Percentiles rank a stretch among this genome's conserved stretches.
Conservation (phyloP, 1,284 basidiomycete species). For the Ceratobasidium sp. region DNA sequence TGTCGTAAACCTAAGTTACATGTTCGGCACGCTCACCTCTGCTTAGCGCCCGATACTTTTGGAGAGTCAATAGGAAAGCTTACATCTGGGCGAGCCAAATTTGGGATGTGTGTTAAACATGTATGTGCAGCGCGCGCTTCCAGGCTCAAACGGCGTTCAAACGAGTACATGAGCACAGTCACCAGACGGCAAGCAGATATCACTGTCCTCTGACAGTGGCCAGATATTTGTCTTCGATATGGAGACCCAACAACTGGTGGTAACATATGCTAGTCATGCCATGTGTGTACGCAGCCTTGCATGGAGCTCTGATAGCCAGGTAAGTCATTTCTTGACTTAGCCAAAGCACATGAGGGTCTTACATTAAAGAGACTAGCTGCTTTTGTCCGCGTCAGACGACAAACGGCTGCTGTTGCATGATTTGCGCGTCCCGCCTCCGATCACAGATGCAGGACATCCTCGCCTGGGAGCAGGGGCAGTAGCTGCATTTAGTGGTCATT, state of each 20-base stretch:
- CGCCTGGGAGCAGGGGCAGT: constrained; percentile 74
- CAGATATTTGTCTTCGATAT: constrained; percentile 85
- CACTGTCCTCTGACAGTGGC: constrained; percentile 80
- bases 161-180: constrained; percentile 65
- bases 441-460: constrained; percentile 53
- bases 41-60: constrained; percentile 70
- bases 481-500: constrained; percentile 82
- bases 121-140: constrained; percentile 62
- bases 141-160: constrained; percentile 2
- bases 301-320: constrained; percentile 84
- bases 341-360: background rate
- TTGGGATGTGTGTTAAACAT: constrained; percentile 81
- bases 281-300: constrained; percentile 83
- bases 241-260: constrained; percentile 68
- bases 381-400: constrained; percentile 88
- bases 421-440: constrained; percentile 68
- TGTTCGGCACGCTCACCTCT: constrained; percentile 55
- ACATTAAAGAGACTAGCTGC: constrained; percentile 67
- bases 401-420: constrained; percentile 87
- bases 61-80: constrained; percentile 58
- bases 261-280: constrained; percentile 84
- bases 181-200: constrained; percentile 81
- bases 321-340: constrained; percentile 48
- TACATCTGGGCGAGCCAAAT: constrained; percentile 74
- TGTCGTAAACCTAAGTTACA: background rate